Base-by-base conservation (phyloP, 768 basidiomycete species). In the Termitomyces eurrhizus region DNA sequence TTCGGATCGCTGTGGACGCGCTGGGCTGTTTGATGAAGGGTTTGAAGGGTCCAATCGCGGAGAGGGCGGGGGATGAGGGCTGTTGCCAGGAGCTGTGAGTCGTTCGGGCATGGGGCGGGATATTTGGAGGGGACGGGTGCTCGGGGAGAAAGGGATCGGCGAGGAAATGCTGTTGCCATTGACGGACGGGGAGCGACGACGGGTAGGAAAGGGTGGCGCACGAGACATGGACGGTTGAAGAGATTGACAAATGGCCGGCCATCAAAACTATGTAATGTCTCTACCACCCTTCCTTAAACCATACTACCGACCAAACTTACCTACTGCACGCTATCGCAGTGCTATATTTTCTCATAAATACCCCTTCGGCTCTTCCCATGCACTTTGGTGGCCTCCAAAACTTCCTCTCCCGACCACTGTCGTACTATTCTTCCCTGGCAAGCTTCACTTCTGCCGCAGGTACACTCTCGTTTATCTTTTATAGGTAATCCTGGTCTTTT, bases 1-100 rank as follows among this genome's bases (percentile, higher is more conserved):
- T 52, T 88, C 89, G 14, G 88, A 90, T 68, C 88, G 76, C 68
- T 84, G 83, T 14, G 89, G 89, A 51, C 88, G 82, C 53, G 81
- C 76, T 18, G 88, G 88, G 18, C 82, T 83, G 62, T 75, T 73
- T 11, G 80, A 74, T 14, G 79, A 73, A 48, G 79, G 71, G 59
- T 77, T 77, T 39, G 74, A 70, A 59, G 75, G 71, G 21, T 64
- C 61, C 54, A 70, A 68, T 59, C 72, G 77, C 58, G 80, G 78
- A 29, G 77, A 74, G 45, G 68, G 63, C 18, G 79, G 70, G 39
- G 68, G 59, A 59, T 73, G 68, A 39, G 76, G 64, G 61, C 69
- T 64, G 70, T 77, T 83, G 66, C 73, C 78, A 58, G 83, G 83
- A 37, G 83, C 84, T 46, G 78, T 78, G 32, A 85, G 82, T 61